These are phyloP conservation scores for Coniochaeta ligniaria DNA, from an alignment of 2,329 filamentous ascomycete genomes.

Conservation along the genomic window DNA sequence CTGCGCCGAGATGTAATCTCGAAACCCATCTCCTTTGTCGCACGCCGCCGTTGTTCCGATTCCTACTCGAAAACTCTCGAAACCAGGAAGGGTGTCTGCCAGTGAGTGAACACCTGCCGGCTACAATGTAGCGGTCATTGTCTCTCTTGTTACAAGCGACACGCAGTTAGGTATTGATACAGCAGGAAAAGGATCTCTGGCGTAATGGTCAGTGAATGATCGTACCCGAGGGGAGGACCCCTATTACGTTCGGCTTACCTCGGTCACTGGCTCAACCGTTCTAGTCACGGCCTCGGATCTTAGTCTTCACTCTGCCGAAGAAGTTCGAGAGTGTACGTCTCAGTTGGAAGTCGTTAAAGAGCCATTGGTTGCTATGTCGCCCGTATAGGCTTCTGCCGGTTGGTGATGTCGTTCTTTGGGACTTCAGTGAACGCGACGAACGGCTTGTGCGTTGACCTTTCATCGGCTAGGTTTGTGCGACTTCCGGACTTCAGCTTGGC, in stretches of 20 bases:
- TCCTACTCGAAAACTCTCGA: too few relatives aligned
- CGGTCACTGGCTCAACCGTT: background rate
- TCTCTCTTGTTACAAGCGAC: too few relatives aligned
- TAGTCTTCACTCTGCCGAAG: background rate
- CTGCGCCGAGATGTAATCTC: too few relatives aligned
- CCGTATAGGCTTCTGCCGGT: background rate
- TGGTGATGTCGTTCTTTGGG: background rate
- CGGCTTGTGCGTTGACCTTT: background rate
- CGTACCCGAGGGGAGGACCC: background rate
- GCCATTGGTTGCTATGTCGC: slow-evolving; percentile 1
- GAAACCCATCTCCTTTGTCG: too few relatives aligned
- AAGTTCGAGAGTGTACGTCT: background rate
- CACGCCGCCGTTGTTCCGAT: too few relatives aligned
- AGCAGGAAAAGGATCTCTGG: background rate
- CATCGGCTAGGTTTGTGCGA: background rate
- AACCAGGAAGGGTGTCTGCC: too few relatives aligned
- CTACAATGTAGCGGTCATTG: too few relatives aligned
- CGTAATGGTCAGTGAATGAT: background rate
- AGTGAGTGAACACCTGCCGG: too few relatives aligned
- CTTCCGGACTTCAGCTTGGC: too few relatives aligned
- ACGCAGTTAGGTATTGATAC: background rate
- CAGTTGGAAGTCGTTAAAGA: slow-evolving; percentile 1
- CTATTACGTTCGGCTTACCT: background rate
- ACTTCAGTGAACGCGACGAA: background rate
- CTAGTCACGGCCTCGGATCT: background rate